Percentiles rank a stretch among this genome's conserved stretches.
Evolutionary conservation across 495 filamentous ascomycete species (phyloP).

Genomic region (Mytilinidion resinicola): DNA sequence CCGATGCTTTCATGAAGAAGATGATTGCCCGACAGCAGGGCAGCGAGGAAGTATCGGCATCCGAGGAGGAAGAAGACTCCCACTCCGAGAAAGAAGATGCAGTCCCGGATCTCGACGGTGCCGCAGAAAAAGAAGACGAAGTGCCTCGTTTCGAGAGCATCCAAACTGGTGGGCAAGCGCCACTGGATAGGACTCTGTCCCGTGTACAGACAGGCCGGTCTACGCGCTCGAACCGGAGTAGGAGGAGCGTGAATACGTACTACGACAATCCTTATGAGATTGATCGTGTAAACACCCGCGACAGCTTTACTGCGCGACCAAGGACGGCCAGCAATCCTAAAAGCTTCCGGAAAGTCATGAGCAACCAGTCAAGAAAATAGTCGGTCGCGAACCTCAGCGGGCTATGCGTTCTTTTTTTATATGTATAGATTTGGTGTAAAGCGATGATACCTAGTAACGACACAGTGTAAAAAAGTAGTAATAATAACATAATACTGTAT

Average conservation of each 20-base stretch:
- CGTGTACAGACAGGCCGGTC: too few species aligned
- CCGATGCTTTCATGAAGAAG: slow-evolving; percentile 46
- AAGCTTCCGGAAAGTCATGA: too few species aligned
- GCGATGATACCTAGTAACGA: too few species aligned
- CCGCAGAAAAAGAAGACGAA: slow-evolving; percentile 27
- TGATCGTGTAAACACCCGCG: slow-evolving; percentile 35
- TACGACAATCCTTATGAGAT: slow-evolving; percentile 37
- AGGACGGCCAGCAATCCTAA: not conserved
- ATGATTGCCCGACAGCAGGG: slow-evolving; percentile 32
- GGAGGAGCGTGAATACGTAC: slow-evolving; percentile 12
- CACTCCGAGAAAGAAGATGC: slow-evolving; percentile 19
- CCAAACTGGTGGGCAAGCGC: slow-evolving; percentile 18
- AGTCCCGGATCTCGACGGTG: slow-evolving; percentile 33
- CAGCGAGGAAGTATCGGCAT: slow-evolving; percentile 5
- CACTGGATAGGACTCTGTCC: too few species aligned
- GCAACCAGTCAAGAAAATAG: too few species aligned
- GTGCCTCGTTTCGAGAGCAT: slow-evolving; percentile 31
- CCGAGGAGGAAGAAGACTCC: not conserved
- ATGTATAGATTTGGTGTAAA: too few species aligned
- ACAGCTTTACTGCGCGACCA: slow-evolving; percentile 25
- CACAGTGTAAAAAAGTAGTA: too few species aligned
- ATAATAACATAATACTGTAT: too few species aligned
- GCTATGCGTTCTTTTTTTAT: too few species aligned
- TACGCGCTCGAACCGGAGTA: too few species aligned
- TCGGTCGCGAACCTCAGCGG: too few species aligned